Conservation (phyloP, 768 basidiomycete species). For the Suillus decipiens region DNA sequence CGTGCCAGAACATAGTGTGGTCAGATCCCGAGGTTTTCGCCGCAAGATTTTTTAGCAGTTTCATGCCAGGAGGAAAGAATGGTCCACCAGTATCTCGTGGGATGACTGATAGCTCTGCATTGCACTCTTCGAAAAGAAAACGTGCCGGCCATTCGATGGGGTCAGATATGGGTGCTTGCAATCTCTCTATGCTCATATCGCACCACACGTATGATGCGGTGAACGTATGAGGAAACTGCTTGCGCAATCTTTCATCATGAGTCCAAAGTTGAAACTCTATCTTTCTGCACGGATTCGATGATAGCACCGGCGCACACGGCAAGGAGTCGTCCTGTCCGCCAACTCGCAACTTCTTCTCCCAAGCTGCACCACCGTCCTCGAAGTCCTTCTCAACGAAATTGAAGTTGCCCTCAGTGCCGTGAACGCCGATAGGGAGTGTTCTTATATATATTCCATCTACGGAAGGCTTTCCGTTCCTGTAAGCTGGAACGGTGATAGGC, state of each 20-base stretch:
- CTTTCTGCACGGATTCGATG: conserved; percentile 3
- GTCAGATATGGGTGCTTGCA: neutral
- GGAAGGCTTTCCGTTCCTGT: neutral
- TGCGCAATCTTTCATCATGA: neutral
- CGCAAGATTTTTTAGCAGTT: neutral
- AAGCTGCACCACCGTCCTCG: conserved; percentile 4
- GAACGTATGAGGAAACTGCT: neutral
- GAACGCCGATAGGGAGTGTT: conserved; percentile 10
- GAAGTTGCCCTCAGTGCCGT: conserved; percentile 8
- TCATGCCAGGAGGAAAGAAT: neutral
- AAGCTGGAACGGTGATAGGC: neutral
- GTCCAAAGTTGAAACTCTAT: conserved; percentile 13
- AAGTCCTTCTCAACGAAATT: neutral
- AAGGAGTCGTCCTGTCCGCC: neutral
- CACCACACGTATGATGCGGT: neutral
- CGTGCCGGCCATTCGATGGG: neutral
- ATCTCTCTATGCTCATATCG: neutral
- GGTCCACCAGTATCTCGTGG: neutral
- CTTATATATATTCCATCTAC: conserved; percentile 7
- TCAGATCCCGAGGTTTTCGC: neutral
- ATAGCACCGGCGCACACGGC: neutral
- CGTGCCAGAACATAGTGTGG: neutral
- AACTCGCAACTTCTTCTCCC: neutral
- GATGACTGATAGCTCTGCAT: neutral
- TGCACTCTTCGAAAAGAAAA: neutral